Base-by-base conservation (phyloP, 75 land plant species). In the Pinus tabuliformis region DNA sequence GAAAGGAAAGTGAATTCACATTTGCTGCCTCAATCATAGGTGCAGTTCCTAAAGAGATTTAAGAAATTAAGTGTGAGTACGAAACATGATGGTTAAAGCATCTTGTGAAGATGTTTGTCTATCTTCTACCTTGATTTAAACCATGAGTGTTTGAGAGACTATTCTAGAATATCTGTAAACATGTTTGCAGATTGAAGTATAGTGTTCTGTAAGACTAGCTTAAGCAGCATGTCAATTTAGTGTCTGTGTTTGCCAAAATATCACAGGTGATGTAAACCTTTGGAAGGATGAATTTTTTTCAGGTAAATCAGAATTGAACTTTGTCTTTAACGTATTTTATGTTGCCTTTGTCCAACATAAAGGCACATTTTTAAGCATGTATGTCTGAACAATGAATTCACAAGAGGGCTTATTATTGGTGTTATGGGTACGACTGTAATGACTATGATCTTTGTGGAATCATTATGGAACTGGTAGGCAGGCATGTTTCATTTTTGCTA, bases 51-150 rank as follows among this genome's bases (percentile, higher is more conserved):
- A 8, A 42, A 20, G 49, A 68, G 72, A 68, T 42, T 68, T 68
- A 68, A 42, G 72, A 52, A 42, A 42, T 68, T 68, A 68, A 39
- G 52, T 39, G 8, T 42, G 49, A 68, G 54, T 68, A 68, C 52
- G n/a, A 68, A 68, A 68, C 45, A 68, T 68, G 72, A 68, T 68
- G 72, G 49, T 42, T 68, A 68, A 39, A 68, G n/a, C 72, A 39
- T 68, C 49, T 68, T 68, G 21, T 42, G 42, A 68, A 30, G 22
- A 68, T 68, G 21, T 64, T 30, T 68, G 71, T 68, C 52, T 68
- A 68, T 68, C 72, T n/a, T 6, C 17, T 68, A 68, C 52, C 54
- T 9, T n/a, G 72, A 39, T 68, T 68, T 68, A 21, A 21, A 68
- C 11, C 49, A 68, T 26, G 28, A 24, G 72, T 68, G 72, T 68